Conservation (phyloP, 2,329 filamentous ascomycete genomes). For the Ceratocystiopsis minuta region DNA sequence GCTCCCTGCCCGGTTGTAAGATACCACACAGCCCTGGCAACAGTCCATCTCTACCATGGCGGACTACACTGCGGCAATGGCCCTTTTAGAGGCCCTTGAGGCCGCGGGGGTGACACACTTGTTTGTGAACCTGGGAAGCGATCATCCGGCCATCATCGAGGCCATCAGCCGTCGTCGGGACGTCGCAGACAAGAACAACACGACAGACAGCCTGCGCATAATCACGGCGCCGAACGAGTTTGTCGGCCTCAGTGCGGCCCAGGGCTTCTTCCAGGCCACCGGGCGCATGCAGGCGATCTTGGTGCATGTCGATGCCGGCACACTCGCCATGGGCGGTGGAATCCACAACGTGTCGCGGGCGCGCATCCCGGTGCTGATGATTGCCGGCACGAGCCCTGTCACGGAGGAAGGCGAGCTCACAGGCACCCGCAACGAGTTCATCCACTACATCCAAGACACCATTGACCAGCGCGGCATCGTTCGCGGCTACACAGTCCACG, state of each 20-base stretch:
- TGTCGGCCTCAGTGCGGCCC: not conserved
- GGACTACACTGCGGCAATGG: not conserved
- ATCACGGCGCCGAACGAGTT: not conserved
- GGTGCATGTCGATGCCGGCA: not conserved
- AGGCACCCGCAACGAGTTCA: constrained; percentile 1
- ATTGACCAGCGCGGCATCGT: constrained; percentile 1
- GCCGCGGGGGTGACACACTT: not conserved
- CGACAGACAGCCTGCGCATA: not conserved
- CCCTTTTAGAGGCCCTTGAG: constrained; percentile 26
- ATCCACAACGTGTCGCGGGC: not conserved
- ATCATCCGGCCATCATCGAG: constrained; percentile 1
- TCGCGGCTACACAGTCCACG: not conserved
- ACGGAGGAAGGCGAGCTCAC: not conserved
- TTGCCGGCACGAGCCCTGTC: not conserved
- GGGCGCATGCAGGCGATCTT: not conserved
- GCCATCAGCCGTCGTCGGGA: not conserved
- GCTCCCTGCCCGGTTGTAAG: too few species aligned
- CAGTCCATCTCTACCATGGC: too few species aligned
- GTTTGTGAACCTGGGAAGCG: not conserved
- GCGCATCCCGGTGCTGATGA: not conserved
- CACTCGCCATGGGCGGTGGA: not conserved
- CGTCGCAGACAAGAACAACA: not conserved
- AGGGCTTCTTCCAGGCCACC: not conserved
- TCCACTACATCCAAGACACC: constrained; percentile 1
- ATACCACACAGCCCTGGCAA: too few species aligned